phyloP scores from a whole-genome alignment of 257 asterid species.

The Solanum pimpinellifolium region DNA sequence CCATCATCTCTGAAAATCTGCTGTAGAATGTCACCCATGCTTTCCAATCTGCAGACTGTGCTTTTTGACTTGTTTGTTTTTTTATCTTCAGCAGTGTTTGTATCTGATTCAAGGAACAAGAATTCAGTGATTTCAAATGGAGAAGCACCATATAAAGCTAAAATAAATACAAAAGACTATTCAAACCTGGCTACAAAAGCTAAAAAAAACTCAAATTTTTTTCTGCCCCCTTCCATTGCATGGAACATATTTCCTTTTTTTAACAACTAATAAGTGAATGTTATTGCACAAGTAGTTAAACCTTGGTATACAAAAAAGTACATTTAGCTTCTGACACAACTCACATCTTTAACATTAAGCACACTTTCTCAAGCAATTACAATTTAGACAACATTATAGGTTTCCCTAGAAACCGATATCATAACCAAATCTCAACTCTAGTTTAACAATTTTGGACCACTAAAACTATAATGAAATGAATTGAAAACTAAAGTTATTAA shows the following conservation, averaged over 20 bases:
- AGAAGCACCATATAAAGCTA: background rate
- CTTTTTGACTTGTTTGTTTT: slow-evolving; percentile 52
- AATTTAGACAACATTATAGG: background rate
- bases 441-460: background rate
- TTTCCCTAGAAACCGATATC: no score
- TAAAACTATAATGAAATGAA: background rate
- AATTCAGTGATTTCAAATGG: background rate
- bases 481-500: background rate
- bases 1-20: slow-evolving; percentile 54
- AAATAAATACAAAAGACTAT: background rate
- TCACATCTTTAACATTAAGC: background rate
- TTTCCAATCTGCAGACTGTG: slow-evolving; percentile 57
- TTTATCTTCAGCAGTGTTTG: slow-evolving; percentile 37
- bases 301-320: background rate
- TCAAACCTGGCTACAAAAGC: background rate
- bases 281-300: background rate
- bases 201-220: background rate
- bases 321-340: background rate
- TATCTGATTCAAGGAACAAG: slow-evolving; percentile 37
- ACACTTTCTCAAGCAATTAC: background rate
- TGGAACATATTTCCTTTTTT: background rate
- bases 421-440: background rate
- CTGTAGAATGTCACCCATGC: slow-evolving; percentile 70
- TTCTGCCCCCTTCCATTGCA: background rate
- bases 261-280: background rate